These are phyloP conservation scores for Diaporthe aspalathi DNA, from an alignment of 2,329 filamentous ascomycete genomes.

Conservation along the genomic window DNA sequence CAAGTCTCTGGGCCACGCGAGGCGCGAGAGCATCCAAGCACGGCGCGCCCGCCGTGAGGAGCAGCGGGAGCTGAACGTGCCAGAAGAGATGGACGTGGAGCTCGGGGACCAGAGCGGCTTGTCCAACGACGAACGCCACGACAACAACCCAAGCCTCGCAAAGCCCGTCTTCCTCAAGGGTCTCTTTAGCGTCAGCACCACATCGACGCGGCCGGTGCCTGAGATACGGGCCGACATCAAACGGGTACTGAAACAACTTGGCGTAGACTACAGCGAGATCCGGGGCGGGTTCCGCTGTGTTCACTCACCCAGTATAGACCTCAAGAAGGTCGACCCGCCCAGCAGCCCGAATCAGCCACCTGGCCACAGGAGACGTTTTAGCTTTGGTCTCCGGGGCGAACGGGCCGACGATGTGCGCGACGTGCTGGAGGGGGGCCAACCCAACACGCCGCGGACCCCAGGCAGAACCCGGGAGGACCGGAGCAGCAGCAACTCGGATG, in stretches of 20 bases:
- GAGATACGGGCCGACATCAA: constrained; percentile 92
- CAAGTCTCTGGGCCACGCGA: constrained; percentile 88
- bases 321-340: constrained; percentile 77
- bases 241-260: constrained; percentile 85
- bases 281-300: constrained; percentile 92
- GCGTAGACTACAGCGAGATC: constrained; percentile 92
- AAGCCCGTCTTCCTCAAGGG: constrained; percentile 97
- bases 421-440: constrained; percentile 56
- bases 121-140: constrained; percentile 68
- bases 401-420: constrained; percentile 80
- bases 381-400: constrained; percentile 77
- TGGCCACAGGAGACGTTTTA: constrained; percentile 81
- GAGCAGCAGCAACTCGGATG: constrained; percentile 88
- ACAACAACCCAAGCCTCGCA: constrained; percentile 80
- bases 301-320: constrained; percentile 89
- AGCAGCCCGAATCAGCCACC: constrained; percentile 67
- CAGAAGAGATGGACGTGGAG: constrained; percentile 91
- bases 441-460: constrained; percentile 60
- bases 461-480: constrained; percentile 65
- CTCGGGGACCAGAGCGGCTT: constrained; percentile 70
- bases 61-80: constrained; percentile 46
- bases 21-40: constrained; percentile 92
- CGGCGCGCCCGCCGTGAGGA: constrained; percentile 81
- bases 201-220: constrained; percentile 87
- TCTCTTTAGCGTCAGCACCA: constrained; percentile 96